A percentile compares a stretch with the other conserved stretches of the same genome.
Conservation (phyloP, 768 basidiomycete genomes). For the Neoboletus brunneissimus region DNA sequence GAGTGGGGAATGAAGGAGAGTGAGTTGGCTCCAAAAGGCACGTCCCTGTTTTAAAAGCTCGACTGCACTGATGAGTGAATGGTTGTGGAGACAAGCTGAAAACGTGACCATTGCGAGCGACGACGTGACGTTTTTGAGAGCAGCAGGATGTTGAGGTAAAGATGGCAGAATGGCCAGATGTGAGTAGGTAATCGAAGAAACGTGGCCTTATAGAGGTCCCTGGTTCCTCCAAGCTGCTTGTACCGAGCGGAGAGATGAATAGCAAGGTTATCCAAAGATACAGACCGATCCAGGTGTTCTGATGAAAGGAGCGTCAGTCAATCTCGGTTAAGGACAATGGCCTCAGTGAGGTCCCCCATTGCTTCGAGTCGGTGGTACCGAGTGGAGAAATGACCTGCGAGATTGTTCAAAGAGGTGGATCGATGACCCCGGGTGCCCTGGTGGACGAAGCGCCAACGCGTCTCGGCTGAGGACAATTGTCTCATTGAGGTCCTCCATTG, state of each 20-base stretch:
- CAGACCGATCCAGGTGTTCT: too few relatives aligned
- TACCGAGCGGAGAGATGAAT: too few relatives aligned
- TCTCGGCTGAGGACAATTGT: too few relatives aligned
- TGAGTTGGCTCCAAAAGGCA: neutral
- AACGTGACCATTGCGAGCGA: neutral
- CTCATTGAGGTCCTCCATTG: too few relatives aligned
- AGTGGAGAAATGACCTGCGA: neutral
- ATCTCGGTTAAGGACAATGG: neutral
- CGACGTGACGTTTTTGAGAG: neutral
- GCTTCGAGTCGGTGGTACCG: neutral
- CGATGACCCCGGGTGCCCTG: too few relatives aligned
- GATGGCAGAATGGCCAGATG: neutral
- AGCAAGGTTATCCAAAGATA: too few relatives aligned
- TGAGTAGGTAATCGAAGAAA: neutral
- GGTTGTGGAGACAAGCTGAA: neutral
- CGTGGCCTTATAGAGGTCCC: neutral
- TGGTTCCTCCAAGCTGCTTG: too few relatives aligned
- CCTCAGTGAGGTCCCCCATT: neutral
- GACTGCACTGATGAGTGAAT: too few relatives aligned
- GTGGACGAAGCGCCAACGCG: too few relatives aligned
- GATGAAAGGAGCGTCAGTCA: neutral
- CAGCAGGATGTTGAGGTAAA: neutral
- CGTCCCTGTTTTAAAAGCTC: too few relatives aligned
- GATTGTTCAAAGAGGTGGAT: too few relatives aligned
- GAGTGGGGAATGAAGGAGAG: neutral